Percentiles rank a stretch among this genome's conserved stretches.
phyloP scores from a whole-genome alignment of 306 rosid species.

The Cercis canadensis region DNA sequence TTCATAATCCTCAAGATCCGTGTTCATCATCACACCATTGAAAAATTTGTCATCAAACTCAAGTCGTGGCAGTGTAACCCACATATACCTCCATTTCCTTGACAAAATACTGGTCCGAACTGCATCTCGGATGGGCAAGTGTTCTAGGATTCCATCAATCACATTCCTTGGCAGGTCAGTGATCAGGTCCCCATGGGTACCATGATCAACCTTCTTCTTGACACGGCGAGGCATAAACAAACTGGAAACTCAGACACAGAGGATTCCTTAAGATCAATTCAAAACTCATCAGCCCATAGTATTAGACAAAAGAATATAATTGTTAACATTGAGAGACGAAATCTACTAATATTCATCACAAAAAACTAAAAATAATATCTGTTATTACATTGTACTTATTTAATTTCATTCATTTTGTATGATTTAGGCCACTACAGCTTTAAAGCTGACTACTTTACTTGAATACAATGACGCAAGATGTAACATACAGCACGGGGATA shows the following conservation, averaged over 20 bases:
- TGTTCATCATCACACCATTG: no score
- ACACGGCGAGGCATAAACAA: neutral
- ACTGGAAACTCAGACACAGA: neutral
- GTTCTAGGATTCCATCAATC: constrained; percentile 6
- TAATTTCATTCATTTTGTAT: no score
- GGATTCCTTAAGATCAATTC: neutral
- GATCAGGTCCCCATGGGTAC: constrained; percentile 9
- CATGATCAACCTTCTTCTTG: neutral
- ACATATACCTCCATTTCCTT: constrained; percentile 36
- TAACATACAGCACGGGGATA: no score
- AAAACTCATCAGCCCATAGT: neutral
- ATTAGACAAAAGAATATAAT: no score
- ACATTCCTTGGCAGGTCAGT: constrained; percentile 29
- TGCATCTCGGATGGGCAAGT: constrained; percentile 5
- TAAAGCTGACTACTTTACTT: no score
- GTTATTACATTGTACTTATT: no score
- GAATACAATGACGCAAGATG: no score
- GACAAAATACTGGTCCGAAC: constrained; percentile 31
- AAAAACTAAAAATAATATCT: no score
- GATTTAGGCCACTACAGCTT: no score
- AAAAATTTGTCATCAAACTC: neutral
- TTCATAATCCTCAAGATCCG: neutral
- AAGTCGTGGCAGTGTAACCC: constrained; percentile 8
- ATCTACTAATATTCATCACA: no score
- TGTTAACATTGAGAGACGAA: no score